Evolutionary conservation across 768 basidiomycete genomes (phyloP), one percentile per base, ranked within the genome.

Genomic region (Tylopilus rubrobrunneus): DNA sequence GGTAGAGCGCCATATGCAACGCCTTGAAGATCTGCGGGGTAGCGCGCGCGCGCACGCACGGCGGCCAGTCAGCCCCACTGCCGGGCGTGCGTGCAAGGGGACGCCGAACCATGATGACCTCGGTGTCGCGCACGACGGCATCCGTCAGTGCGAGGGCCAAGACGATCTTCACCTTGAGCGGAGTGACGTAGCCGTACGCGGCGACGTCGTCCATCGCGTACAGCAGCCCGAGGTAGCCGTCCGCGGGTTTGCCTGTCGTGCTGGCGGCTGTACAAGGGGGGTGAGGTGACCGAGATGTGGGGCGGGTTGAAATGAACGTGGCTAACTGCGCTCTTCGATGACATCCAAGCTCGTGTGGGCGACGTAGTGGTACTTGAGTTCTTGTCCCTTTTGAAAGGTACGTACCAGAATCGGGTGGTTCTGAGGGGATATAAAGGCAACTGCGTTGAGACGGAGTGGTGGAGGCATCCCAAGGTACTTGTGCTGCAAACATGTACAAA

Each of bases 171-270:
- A 93, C n/a, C n/a, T n/a, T n/a, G n/a, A n/a, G n/a, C n/a, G n/a
- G n/a, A n/a, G n/a, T n/a, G n/a, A n/a, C n/a, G 25, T 25, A 25
- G 25, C 25, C 25, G 25, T 25, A 95, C 37, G 92, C 89, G 2
- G 90, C 92, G 47, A 91, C 87, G 60, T 95, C 92, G 71, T 96
- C 93, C 78, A 95, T 87, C n/a, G 86, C 80, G 68, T 91, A 92
- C 25, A 96, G 71, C 51, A 95, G 75, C 6, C 92, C 92, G 36
- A 93, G 78, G 65, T 94, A 96, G 65, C 87, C 86, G 33, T 95
- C 92, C 5, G 74, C 76, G 4, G 80, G 73, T 69, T 90, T 92
- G 28, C 76, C 76, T 17, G 77, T n/a, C 40, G 52, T 78, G 55
- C 77, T 61, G 45, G 61, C 55, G 27, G 59, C 74, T 66, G 37